A percentile compares a stretch with the other conserved stretches of the same genome.
These are phyloP conservation scores for Parmelia sp. DNA, from an alignment of 495 filamentous ascomycete species.

Conservation along the genomic window DNA sequence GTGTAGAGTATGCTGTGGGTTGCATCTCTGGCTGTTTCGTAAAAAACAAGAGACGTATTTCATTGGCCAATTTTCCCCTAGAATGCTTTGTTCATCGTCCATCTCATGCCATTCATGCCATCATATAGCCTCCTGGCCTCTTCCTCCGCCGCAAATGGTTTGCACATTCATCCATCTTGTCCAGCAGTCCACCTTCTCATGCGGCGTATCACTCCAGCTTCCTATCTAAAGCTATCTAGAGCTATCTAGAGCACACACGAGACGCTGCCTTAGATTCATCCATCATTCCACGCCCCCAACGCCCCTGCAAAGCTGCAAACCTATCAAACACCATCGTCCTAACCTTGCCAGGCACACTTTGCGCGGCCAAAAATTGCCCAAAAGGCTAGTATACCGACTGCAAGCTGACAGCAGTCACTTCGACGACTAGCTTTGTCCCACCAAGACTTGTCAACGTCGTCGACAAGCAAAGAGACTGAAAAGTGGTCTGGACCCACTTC, in stretches of 20 bases:
- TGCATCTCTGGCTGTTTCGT: conserved; percentile 21
- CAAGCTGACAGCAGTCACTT: conserved; percentile 3
- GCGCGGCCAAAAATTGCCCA: conserved; percentile 11
- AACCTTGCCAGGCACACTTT: conserved; percentile 19
- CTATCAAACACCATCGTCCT: conserved; percentile 3
- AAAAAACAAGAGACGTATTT: background rate
- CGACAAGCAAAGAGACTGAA: conserved; percentile 8
- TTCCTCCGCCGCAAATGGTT: conserved; percentile 14
- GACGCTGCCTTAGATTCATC: background rate
- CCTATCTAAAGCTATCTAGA: no score
- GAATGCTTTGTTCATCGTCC: background rate
- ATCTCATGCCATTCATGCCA: background rate
- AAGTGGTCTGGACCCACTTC: conserved; percentile 14
- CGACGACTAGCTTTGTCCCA: background rate
- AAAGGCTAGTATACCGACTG: conserved; percentile 5
- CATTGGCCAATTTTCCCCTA: conserved; percentile 17
- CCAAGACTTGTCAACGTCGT: conserved; percentile 7
- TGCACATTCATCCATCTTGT: background rate
- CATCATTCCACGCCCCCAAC: conserved; percentile 11
- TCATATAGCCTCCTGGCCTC: conserved; percentile 2
- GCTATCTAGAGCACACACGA: background rate
- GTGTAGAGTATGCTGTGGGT: no score
- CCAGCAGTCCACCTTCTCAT: conserved; percentile 4
- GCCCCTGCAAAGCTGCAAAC: conserved; percentile 2
- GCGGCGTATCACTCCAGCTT: conserved; percentile 4